These are phyloP conservation scores for Carallia pectinifolia DNA, from an alignment of 345 rosid species.

Conservation along the genomic window DNA sequence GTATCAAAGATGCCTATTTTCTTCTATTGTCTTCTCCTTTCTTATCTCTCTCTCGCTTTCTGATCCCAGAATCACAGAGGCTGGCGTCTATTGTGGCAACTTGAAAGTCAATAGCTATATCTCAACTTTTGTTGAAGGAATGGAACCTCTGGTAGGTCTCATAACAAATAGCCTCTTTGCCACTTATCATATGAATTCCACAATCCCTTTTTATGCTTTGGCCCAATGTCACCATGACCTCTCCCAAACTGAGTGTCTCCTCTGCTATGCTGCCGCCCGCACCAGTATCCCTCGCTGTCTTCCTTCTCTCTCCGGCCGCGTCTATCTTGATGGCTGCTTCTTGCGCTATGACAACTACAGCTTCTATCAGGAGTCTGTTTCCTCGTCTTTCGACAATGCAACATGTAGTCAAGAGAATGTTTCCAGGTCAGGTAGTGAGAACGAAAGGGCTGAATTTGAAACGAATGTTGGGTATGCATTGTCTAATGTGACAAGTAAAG, in stretches of 20 bases:
- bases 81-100: constrained; percentile 40
- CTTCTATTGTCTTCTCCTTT: neutral
- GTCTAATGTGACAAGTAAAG: constrained; percentile 30
- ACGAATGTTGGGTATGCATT: constrained; percentile 26
- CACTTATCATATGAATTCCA: constrained; percentile 18
- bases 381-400: constrained; percentile 25
- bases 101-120: constrained; percentile 8
- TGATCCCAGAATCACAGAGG: constrained; percentile 34
- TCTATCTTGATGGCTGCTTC: constrained; percentile 63
- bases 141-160: constrained; percentile 32
- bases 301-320: constrained; percentile 39
- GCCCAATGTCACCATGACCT: constrained; percentile 61
- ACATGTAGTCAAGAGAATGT: constrained; percentile 26
- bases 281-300: constrained; percentile 53
- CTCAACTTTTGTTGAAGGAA: constrained; percentile 41
- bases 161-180: constrained; percentile 35
- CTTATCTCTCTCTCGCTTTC: constrained; percentile 11
- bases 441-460: neutral
- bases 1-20: neutral
- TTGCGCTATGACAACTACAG: constrained; percentile 49
- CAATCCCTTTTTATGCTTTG: constrained; percentile 33
- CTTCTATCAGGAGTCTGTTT: constrained; percentile 44
- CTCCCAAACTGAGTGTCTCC: constrained; percentile 53
- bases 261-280: constrained; percentile 50
- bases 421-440: neutral